Percentiles rank a stretch among this genome's conserved stretches.
Evolutionary conservation across 352 stramenopile genomes (phyloP).

Genomic region (Sclerospora graminicola): DNA sequence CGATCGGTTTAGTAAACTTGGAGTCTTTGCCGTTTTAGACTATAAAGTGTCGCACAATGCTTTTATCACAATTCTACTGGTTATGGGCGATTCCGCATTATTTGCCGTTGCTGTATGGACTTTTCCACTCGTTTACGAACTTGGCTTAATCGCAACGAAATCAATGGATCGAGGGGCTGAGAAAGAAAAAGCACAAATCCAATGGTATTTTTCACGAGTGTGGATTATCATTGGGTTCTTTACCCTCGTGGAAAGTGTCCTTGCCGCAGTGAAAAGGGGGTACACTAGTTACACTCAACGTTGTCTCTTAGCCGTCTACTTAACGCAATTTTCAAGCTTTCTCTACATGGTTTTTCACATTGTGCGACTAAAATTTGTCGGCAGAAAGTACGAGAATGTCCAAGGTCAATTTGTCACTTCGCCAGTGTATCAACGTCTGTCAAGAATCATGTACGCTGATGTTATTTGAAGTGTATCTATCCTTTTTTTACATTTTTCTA

Average conservation of each 20-base stretch:
- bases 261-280: constrained; percentile 20
- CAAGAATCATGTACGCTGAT: constrained; percentile 37
- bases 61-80: constrained; percentile 17
- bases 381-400: constrained; percentile 55
- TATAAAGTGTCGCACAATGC: constrained; percentile 26
- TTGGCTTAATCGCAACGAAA: constrained; percentile 27
- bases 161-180: constrained; percentile 37
- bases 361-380: constrained; percentile 30
- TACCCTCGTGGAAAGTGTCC: constrained; percentile 13
- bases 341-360: constrained; percentile 37
- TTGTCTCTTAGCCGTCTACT: constrained; percentile 31
- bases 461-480: background rate
- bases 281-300: constrained; percentile 40
- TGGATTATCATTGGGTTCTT: constrained; percentile 25
- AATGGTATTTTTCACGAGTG: constrained; percentile 20
- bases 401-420: constrained; percentile 52
- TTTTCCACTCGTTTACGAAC: constrained; percentile 33
- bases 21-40: constrained; percentile 28
- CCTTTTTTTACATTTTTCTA: background rate
- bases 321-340: constrained; percentile 30
- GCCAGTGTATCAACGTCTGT: constrained; percentile 53
- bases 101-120: constrained; percentile 39
- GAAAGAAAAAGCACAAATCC: constrained; percentile 33
- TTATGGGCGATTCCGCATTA: constrained; percentile 24
- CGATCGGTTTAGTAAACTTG: constrained; percentile 23